A percentile compares a stretch with the other conserved stretches of the same genome.
phyloP scores from a whole-genome alignment of 2,329 filamentous ascomycete species.

The Aspergillus caelatus region DNA sequence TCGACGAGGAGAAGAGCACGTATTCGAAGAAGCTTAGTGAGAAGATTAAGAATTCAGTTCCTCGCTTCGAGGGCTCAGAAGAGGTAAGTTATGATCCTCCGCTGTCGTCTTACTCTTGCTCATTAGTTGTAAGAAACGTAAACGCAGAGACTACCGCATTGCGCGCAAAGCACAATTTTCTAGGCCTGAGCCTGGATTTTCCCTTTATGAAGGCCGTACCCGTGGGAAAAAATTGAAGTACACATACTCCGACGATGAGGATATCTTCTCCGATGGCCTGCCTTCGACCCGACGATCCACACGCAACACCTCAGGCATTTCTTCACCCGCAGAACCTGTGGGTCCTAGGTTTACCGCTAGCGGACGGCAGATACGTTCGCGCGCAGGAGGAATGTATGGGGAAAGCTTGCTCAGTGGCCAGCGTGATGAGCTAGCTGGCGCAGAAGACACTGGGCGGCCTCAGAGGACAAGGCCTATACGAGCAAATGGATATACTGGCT shows the following conservation, averaged over 20 bases:
- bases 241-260: slow-evolving; percentile 89
- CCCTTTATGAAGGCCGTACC: slow-evolving; percentile 92
- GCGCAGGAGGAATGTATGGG: slow-evolving; percentile 58
- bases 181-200: slow-evolving; percentile 85
- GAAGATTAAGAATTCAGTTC: slow-evolving; percentile 77
- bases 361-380: slow-evolving; percentile 73
- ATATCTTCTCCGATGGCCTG: slow-evolving; percentile 63
- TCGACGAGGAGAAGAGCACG: slow-evolving; percentile 77
- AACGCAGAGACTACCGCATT: slow-evolving; percentile 86
- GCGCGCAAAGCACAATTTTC: slow-evolving; percentile 84
- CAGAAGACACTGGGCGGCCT: slow-evolving; percentile 43
- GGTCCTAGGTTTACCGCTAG: slow-evolving; percentile 76
- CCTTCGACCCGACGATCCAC: slow-evolving; percentile 67
- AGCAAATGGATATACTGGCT: slow-evolving; percentile 50
- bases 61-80: slow-evolving; percentile 89
- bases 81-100: slow-evolving; percentile 61
- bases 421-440: slow-evolving; percentile 48
- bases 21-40: slow-evolving; percentile 77
- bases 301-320: slow-evolving; percentile 68
- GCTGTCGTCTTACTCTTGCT: slow-evolving; percentile 12
- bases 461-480: slow-evolving; percentile 41
- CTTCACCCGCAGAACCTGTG: slow-evolving; percentile 69
- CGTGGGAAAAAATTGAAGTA: slow-evolving; percentile 96
- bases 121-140: slow-evolving; percentile 70
- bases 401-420: slow-evolving; percentile 60